Evolutionary conservation across 352 stramenopile species (phyloP).

Genomic region (Thalassiosira hispida): DNA sequence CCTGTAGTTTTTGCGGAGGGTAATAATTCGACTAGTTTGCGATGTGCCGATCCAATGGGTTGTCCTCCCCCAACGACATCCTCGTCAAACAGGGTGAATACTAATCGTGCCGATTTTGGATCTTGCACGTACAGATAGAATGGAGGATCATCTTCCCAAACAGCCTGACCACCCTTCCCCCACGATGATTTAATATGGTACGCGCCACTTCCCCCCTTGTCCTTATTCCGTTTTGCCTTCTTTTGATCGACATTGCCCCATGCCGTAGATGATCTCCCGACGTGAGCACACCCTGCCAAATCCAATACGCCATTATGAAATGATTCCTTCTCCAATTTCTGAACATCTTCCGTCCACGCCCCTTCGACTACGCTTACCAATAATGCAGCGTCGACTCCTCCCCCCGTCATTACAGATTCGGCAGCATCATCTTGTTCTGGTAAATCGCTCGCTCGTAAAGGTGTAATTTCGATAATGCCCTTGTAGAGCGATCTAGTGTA

Average conservation of each 20-base stretch:
- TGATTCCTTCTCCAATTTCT: conserved; percentile 67
- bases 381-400: conserved; percentile 65
- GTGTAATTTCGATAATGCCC: conserved; percentile 69
- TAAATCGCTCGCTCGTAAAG: conserved; percentile 56
- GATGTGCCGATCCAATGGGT: conserved; percentile 62
- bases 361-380: conserved; percentile 68
- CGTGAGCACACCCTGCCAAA: conserved; percentile 68
- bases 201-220: conserved; percentile 44
- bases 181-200: conserved; percentile 79
- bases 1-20: conserved; percentile 48
- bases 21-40: conserved; percentile 59
- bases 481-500: conserved; percentile 76
- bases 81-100: conserved; percentile 79
- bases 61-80: conserved; percentile 62
- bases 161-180: conserved; percentile 60
- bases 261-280: conserved; percentile 63
- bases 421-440: conserved; percentile 72
- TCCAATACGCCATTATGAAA: conserved; percentile 74
- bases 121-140: conserved; percentile 83
- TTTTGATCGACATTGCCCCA: conserved; percentile 76
- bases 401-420: conserved; percentile 61
- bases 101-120: conserved; percentile 59
- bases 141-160: conserved; percentile 73
- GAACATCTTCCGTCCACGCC: conserved; percentile 73
- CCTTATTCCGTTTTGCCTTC: conserved; percentile 53